Percentiles rank a stretch among this genome's conserved stretches.
These are phyloP conservation scores for Phascolomyces articulosus DNA, from an alignment of 371 early-diverging fungal species.

Conservation along the genomic window DNA sequence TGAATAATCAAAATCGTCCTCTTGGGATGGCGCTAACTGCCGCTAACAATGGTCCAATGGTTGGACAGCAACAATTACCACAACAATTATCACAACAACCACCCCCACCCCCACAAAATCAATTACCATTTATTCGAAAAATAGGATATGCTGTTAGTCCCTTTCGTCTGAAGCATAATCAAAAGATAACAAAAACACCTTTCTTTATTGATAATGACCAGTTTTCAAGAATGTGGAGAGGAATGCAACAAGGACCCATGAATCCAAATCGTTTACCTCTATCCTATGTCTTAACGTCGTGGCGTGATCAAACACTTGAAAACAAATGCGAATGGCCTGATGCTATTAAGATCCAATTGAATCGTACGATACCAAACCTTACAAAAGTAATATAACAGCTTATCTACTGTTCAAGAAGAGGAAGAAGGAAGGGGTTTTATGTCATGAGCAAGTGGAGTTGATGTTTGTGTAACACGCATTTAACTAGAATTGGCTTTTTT, in stretches of 20 bases:
- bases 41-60: too few relatives aligned
- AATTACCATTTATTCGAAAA: constrained; percentile 7
- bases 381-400: constrained; percentile 22
- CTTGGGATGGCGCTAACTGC: too few relatives aligned
- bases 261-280: constrained; percentile 20
- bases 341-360: constrained; percentile 18
- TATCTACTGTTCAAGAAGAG: too few relatives aligned
- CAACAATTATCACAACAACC: too few relatives aligned
- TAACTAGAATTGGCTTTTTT: neutral
- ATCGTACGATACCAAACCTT: constrained; percentile 14
- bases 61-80: too few relatives aligned
- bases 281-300: constrained; percentile 25
- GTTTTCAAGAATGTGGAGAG: constrained; percentile 16
- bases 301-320: constrained; percentile 17
- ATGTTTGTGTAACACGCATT: too few relatives aligned
- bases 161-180: constrained; percentile 25
- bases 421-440: too few relatives aligned
- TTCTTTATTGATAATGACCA: constrained; percentile 14
- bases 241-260: neutral
- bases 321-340: constrained; percentile 46
- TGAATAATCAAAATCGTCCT: neutral
- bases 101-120: too few relatives aligned
- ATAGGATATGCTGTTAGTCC: constrained; percentile 22
- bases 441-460: too few relatives aligned
- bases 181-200: constrained; percentile 11